Evolutionary conservation across 1,284 basidiomycete genomes (phyloP), one percentile per base, ranked within the genome.

Genomic region (Trametes hirsuta): DNA sequence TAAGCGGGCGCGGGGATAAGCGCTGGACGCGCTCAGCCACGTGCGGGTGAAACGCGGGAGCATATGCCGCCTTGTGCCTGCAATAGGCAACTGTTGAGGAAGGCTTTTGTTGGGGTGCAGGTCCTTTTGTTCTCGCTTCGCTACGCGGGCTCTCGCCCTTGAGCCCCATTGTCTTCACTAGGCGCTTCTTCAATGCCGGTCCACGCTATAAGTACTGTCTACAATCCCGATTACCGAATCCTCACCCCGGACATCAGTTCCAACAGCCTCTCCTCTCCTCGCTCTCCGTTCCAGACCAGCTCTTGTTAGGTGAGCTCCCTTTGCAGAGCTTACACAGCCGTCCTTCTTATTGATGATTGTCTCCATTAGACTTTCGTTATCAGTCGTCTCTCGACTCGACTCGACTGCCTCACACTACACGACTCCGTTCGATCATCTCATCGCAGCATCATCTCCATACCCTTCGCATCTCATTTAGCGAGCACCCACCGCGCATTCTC

Each of bases 231-330:
- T 53, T 59, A 53, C 51, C 55, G 62, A 62, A 63, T 69, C 70
- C 69, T 67, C 68, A 72, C 67, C 71, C 74, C 70, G 68, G 75
- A 72, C 71, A 71, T 72, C 71, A 70, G 71, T 75, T 75, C 71
- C 72, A 72, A 63, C 69, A 55, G 64, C 69, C 69, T 72, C 70
- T 64, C 52, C 54, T 65, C 66, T 61, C 58, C 58, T 59, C 64
- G 62, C 58, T 59, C 65, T 68, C 67, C 50, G 67, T 70, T 67
- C 68, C 71, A 65, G 62, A 65, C 67, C 71, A 71, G 71, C 65
- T 69, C 67, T 68, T 68, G 71, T 73, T 76, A 72, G 74, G 74
- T 75, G 42, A 69, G 74, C 63, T 6, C 15, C 35, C 22, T 45
- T 34, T 36, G 18, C 1, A 30, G 10, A 21, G 2, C 9, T 18